Evolutionary conservation across 345 rosid genomes (phyloP).

Genomic region (Draba incana): DNA sequence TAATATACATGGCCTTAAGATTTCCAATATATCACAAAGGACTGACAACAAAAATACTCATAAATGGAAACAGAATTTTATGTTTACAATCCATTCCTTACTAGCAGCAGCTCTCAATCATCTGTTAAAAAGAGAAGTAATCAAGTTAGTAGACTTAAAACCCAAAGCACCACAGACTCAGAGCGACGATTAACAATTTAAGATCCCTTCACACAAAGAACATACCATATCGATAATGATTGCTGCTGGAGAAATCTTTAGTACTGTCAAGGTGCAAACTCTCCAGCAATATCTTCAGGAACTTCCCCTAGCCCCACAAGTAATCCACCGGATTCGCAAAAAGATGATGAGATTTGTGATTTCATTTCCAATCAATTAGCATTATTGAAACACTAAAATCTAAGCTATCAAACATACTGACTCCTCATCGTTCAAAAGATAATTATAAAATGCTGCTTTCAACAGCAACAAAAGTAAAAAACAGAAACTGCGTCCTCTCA

Average conservation of each 20-base stretch:
- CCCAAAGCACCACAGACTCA: conserved; percentile 34
- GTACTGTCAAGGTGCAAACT: conserved; percentile 56
- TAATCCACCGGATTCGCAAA: conserved; percentile 40
- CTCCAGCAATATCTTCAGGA: conserved; percentile 78
- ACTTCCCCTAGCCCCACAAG: conserved; percentile 81
- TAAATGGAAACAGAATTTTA: conserved; percentile 42
- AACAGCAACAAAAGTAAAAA: background rate
- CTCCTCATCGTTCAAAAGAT: conserved; percentile 8
- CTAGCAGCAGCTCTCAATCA: conserved; percentile 50
- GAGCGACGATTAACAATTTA: conserved; percentile 17
- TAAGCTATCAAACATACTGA: conserved; percentile 13
- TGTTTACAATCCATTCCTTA: conserved; percentile 50
- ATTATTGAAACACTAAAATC: conserved; percentile 15
- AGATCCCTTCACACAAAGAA: conserved; percentile 46
- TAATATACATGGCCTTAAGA: conserved; percentile 14
- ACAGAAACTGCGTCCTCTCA: conserved; percentile 36
- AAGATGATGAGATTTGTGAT: conserved; percentile 33
- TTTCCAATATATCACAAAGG: conserved; percentile 30
- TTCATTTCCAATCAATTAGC: conserved; percentile 15
- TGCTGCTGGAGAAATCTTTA: conserved; percentile 51
- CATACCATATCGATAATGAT: conserved; percentile 64
- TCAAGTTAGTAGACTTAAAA: conserved; percentile 43
- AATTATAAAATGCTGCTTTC: background rate
- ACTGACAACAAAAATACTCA: conserved; percentile 42
- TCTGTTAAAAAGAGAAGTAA: conserved; percentile 64